Conservation (phyloP, 2,329 filamentous ascomycete species). For the Colletotrichum falcatum region DNA sequence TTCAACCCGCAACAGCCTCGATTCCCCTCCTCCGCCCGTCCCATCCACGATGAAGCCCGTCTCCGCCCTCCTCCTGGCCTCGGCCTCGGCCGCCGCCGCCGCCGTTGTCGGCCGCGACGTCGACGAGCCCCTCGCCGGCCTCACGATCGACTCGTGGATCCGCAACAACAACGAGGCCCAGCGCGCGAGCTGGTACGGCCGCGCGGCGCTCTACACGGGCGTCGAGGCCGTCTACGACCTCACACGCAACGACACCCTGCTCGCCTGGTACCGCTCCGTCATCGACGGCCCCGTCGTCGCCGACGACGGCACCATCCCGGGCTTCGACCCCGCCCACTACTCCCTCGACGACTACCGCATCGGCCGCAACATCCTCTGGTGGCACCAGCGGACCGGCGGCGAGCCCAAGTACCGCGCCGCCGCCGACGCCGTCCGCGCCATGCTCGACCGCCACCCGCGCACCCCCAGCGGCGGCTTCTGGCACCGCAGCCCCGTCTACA, state of each 20-base stretch:
- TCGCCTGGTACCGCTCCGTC: constrained; percentile 57
- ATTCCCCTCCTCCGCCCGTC: too few species aligned
- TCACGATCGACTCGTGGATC: constrained; percentile 63
- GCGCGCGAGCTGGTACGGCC: constrained; percentile 55
- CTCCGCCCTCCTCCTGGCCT: constrained; percentile 32
- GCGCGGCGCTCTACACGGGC: constrained; percentile 60
- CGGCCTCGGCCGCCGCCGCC: constrained; percentile 22
- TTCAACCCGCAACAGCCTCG: not conserved
- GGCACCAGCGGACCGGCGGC: constrained; percentile 59
- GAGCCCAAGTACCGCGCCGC: constrained; percentile 61
- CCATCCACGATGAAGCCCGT: constrained; percentile 28
- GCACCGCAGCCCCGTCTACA: constrained; percentile 59
- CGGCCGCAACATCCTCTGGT: constrained; percentile 63
- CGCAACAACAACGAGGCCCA: constrained; percentile 51
- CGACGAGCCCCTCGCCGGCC: constrained; percentile 43
- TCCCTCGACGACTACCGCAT: constrained; percentile 66
- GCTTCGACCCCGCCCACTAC: constrained; percentile 61
- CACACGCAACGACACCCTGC: constrained; percentile 58
- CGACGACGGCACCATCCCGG: constrained; percentile 59
- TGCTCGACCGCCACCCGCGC: constrained; percentile 62
- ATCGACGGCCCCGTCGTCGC: constrained; percentile 60
- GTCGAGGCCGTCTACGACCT: constrained; percentile 59
- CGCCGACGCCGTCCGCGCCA: constrained; percentile 58
- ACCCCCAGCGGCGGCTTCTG: constrained; percentile 66
- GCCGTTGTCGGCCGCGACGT: constrained; percentile 21